These are phyloP conservation scores for Paecilomyces sp. DNA, from an alignment of 2,329 filamentous ascomycete species.

Conservation along the genomic window DNA sequence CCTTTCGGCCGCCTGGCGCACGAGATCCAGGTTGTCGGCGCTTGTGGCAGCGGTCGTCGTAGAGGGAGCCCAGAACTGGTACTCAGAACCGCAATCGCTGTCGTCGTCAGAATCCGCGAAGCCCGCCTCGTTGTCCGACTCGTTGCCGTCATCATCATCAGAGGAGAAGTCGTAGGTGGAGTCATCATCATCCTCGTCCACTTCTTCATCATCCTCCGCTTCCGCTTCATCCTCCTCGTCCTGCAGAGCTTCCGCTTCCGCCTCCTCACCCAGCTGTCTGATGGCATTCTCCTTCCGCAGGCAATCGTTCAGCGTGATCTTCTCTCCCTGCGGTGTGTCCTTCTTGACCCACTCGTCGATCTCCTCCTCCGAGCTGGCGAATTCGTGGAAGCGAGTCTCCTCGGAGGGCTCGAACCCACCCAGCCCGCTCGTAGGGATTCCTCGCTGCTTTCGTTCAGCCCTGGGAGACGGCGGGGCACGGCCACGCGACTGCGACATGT, in stretches of 20 bases:
- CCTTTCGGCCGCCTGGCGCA: slow-evolving; percentile 40
- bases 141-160: slow-evolving; percentile 65
- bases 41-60: slow-evolving; percentile 45
- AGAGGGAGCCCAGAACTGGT: slow-evolving; percentile 55
- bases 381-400: slow-evolving; percentile 68
- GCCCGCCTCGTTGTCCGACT: slow-evolving; percentile 70
- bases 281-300: slow-evolving; percentile 85
- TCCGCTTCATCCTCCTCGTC: slow-evolving; percentile 58
- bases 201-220: slow-evolving; percentile 36
- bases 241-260: slow-evolving; percentile 78
- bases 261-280: slow-evolving; percentile 77
- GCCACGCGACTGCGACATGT: background rate
- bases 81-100: slow-evolving; percentile 57
- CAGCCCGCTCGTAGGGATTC: slow-evolving; percentile 27
- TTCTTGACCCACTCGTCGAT: slow-evolving; percentile 91
- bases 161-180: slow-evolving; percentile 45
- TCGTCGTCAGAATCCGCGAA: slow-evolving; percentile 65
- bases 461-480: slow-evolving; percentile 3
- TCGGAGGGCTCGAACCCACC: slow-evolving; percentile 36
- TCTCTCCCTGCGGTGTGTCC: slow-evolving; percentile 54
- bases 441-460: slow-evolving; percentile 12
- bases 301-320: slow-evolving; percentile 83
- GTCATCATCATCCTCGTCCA: slow-evolving; percentile 47
- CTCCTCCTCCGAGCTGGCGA: slow-evolving; percentile 71
- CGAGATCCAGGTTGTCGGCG: slow-evolving; percentile 43